Percentiles rank a stretch among this genome's conserved stretches.
Evolutionary conservation across 2,329 filamentous ascomycete genomes (phyloP).

Genomic region (Cladosporium sp.): DNA sequence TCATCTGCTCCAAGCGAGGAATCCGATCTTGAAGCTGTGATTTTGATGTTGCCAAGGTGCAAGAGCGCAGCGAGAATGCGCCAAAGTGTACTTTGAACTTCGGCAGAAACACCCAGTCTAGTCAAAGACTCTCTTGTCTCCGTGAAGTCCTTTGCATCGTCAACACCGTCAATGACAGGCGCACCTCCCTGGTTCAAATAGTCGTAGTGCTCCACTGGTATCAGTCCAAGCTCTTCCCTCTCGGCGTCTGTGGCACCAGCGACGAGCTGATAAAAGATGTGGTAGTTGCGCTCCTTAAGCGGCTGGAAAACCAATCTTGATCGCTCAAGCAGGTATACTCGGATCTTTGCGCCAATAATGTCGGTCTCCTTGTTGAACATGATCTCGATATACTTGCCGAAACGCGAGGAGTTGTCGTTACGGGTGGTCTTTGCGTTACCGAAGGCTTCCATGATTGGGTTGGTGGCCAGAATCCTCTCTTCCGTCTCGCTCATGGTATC

Average conservation of each 20-base stretch:
- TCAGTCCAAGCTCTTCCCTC: slow-evolving; percentile 71
- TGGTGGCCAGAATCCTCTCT: slow-evolving; percentile 96
- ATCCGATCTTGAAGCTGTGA: slow-evolving; percentile 83
- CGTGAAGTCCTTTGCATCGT: slow-evolving; percentile 90
- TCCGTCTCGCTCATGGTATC: slow-evolving; percentile 95
- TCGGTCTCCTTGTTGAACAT: slow-evolving; percentile 85
- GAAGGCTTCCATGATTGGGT: slow-evolving; percentile 99
- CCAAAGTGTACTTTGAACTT: slow-evolving; percentile 81
- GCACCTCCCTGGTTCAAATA: slow-evolving; percentile 95
- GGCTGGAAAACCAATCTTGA: slow-evolving; percentile 94
- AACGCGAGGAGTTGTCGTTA: slow-evolving; percentile 97
- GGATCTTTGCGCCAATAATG: slow-evolving; percentile 93
- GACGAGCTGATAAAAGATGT: slow-evolving; percentile 94
- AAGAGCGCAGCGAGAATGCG: slow-evolving; percentile 83
- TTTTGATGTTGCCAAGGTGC: slow-evolving; percentile 95
- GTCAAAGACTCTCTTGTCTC: slow-evolving; percentile 81
- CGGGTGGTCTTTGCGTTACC: slow-evolving; percentile 97
- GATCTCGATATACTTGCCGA: slow-evolving; percentile 98
- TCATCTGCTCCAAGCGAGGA: slow-evolving; percentile 78
- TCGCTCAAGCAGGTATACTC: slow-evolving; percentile 98
- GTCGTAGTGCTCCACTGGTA: slow-evolving; percentile 85
- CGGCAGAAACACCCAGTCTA: slow-evolving; percentile 76
- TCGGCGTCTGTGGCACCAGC: slow-evolving; percentile 81
- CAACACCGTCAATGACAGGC: slow-evolving; percentile 86
- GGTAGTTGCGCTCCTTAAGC: slow-evolving; percentile 86